Percentiles rank a stretch among this genome's conserved stretches.
These are phyloP conservation scores for Metschnikowia noctiluminum DNA, from an alignment of 805 yeast genomes.

Conservation along the genomic window DNA sequence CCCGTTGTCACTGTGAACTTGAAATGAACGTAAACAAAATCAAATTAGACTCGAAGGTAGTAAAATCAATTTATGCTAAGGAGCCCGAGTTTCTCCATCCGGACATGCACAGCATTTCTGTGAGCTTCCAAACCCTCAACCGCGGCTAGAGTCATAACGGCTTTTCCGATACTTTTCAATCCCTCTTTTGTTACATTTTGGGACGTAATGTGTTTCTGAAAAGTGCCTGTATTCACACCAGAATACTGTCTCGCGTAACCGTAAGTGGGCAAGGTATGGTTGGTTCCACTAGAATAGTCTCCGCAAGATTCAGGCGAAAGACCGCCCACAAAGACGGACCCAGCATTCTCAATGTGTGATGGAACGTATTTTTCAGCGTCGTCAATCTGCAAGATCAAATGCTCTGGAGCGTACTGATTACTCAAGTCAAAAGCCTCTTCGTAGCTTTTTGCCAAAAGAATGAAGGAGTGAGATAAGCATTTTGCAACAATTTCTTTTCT, in stretches of 20 bases:
- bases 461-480: slow-evolving; percentile 88
- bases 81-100: slow-evolving; percentile 80
- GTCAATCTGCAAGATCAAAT: slow-evolving; percentile 85
- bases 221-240: slow-evolving; percentile 95
- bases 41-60: neutral
- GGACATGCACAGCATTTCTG: slow-evolving; percentile 91
- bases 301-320: slow-evolving; percentile 98
- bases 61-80: slow-evolving; percentile 19
- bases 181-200: slow-evolving; percentile 90
- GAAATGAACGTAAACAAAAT: neutral
- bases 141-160: slow-evolving; percentile 92
- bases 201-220: slow-evolving; percentile 91
- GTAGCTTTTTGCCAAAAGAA: slow-evolving; percentile 61
- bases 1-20: too few relatives aligned
- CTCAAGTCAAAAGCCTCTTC: slow-evolving; percentile 85
- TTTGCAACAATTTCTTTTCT: slow-evolving; percentile 90
- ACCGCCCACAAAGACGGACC: slow-evolving; percentile 94
- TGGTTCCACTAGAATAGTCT: slow-evolving; percentile 96
- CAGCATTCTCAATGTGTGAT: slow-evolving; percentile 81
- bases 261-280: slow-evolving; percentile 97
- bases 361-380: slow-evolving; percentile 71
- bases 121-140: slow-evolving; percentile 98
- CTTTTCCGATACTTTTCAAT: slow-evolving; percentile 83
- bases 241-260: slow-evolving; percentile 97
- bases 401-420: slow-evolving; percentile 96